phyloP scores from a whole-genome alignment of 179 eudicot species.

The Silene vulgaris region DNA sequence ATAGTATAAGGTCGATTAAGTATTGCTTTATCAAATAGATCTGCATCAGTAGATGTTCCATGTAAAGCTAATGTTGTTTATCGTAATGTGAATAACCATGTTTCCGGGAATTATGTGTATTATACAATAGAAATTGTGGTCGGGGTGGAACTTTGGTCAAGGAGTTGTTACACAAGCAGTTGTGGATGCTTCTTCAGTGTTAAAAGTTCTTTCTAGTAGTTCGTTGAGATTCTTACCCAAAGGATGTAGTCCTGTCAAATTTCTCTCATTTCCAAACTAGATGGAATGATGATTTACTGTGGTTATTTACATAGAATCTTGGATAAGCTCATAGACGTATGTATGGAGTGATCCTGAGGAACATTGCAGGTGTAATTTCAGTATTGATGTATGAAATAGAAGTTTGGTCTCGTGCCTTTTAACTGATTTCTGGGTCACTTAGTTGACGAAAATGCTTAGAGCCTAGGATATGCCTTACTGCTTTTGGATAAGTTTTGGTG shows the following conservation, averaged over 20 bases:
- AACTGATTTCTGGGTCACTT: background rate
- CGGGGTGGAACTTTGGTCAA: background rate
- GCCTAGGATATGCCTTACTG: constrained; percentile 1
- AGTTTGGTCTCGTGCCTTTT: background rate
- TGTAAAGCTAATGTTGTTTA: background rate
- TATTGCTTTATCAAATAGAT: background rate
- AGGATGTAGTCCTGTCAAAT: background rate
- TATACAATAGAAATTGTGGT: background rate
- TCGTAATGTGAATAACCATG: background rate
- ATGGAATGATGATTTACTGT: background rate
- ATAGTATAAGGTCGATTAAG: background rate
- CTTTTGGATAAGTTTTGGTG: constrained; percentile 1
- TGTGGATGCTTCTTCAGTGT: background rate
- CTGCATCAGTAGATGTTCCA: background rate
- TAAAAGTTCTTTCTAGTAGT: background rate
- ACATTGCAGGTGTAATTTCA: background rate
- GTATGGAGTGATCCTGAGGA: background rate
- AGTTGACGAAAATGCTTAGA: background rate
- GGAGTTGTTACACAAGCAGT: background rate
- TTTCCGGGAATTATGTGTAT: background rate
- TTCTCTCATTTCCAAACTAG: background rate
- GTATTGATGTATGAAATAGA: background rate
- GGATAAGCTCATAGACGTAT: background rate
- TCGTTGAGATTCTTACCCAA: background rate
- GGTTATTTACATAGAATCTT: background rate